Evolutionary conservation across 1,284 basidiomycete species (phyloP), one percentile per base, ranked within the genome.

Genomic region (Gomphus bonarii): DNA sequence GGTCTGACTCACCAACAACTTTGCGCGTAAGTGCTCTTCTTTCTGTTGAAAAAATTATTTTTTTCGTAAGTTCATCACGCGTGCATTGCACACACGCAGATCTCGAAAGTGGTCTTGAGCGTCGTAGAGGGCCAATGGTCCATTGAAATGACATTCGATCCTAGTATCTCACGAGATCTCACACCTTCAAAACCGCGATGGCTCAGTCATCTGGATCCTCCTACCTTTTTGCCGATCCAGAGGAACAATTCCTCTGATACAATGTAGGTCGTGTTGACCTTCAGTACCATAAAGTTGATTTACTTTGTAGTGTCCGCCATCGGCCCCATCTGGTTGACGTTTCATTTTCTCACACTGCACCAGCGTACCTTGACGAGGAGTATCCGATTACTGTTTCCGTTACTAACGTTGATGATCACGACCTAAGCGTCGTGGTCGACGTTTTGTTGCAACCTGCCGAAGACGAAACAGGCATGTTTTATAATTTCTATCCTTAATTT

Each of bases 301-400:
- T 43, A 49, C 18, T 33, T 55, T 46, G 1, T 58, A 90, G 88
- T 20, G 78, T 94, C 55, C 77, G 74, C 43, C 75, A 84, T 61
- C 78, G 79, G 25, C 76, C 82, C 0, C 86, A 90, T 62, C 70
- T 69, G 0, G 63, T 94, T 1, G 61, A 71, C 4, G 69, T 90
- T 4, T 70, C 73, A 0, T 64, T 91, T 42, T 68, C 72, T 1
- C 82, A 91, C 61, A 68, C 76, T 0, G 68, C 75, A 0, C 83
- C 85, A 0, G 89, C 89, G 0, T 90, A 85, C 67, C 68, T 93
- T 25, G 82, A 85, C 59, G 92, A 95, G 67, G 74, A 79, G 40
- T 86, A 86, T 63, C 82, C 85, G 0, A 81, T 95, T 60, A 66
- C 67, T 16, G 72, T 95, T 40, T 73, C 79, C 42, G 74, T 93